Percentiles rank a stretch among this genome's conserved stretches.
phyloP scores from a whole-genome alignment of 1,139 yeast species.

The Scheffersomyces titani region DNA sequence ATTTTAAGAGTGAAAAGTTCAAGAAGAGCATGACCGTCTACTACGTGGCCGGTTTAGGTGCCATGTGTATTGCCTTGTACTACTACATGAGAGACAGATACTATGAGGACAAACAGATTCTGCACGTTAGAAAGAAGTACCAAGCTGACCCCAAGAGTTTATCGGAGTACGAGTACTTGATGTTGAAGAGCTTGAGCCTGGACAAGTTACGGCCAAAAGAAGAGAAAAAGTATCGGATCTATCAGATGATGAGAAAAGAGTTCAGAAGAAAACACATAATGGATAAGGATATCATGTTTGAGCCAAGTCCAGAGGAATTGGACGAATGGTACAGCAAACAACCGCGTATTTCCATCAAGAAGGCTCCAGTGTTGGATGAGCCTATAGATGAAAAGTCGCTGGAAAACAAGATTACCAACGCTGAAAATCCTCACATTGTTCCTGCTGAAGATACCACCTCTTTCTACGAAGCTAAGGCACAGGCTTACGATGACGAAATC shows the following conservation, averaged over 20 bases:
- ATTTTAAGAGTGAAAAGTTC: slow-evolving; percentile 39
- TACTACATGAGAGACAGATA: slow-evolving; percentile 69
- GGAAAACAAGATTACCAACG: slow-evolving; percentile 22
- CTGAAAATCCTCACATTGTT: slow-evolving; percentile 46
- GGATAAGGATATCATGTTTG: slow-evolving; percentile 46
- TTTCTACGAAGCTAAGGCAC: slow-evolving; percentile 79
- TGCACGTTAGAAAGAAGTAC: slow-evolving; percentile 45
- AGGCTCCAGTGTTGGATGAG: slow-evolving; percentile 30
- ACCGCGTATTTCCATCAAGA: slow-evolving; percentile 24
- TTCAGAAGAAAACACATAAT: slow-evolving; percentile 48
- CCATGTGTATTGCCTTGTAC: slow-evolving; percentile 59
- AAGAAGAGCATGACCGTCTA: slow-evolving; percentile 45
- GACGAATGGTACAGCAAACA: slow-evolving; percentile 48
- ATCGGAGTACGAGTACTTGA: slow-evolving; percentile 63
- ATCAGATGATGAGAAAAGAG: slow-evolving; percentile 54
- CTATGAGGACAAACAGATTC: slow-evolving; percentile 63
- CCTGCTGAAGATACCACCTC: slow-evolving; percentile 81
- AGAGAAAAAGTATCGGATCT: slow-evolving; percentile 51
- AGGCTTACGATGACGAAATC: slow-evolving; percentile 78
- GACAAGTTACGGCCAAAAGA: slow-evolving; percentile 59
- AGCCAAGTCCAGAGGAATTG: slow-evolving; percentile 53
- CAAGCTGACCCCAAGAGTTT: slow-evolving; percentile 38
- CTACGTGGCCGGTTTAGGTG: slow-evolving; percentile 58
- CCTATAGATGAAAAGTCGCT: slow-evolving; percentile 12
- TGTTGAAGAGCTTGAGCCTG: slow-evolving; percentile 54